Conservation (phyloP, 352 stramenopile species). For the Phytopythium ostracodes region DNA sequence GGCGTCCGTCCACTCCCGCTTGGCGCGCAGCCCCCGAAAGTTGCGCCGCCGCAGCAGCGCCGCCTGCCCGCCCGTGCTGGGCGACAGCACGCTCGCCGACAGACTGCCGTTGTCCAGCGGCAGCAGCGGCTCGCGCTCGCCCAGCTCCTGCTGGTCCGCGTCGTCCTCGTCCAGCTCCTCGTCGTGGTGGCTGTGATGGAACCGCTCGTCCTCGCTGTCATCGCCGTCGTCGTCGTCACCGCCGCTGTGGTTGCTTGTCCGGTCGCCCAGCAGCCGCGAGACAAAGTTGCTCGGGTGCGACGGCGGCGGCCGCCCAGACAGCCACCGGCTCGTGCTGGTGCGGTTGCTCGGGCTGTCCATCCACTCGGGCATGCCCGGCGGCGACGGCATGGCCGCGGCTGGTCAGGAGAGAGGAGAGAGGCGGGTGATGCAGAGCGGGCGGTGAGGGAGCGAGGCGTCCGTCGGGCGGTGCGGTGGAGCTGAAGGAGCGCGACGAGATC, state of each 20-base stretch:
- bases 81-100: slow-evolving; percentile 42
- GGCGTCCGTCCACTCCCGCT: slow-evolving; percentile 54
- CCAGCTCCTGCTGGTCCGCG: slow-evolving; percentile 9
- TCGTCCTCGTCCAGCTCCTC: slow-evolving; percentile 18
- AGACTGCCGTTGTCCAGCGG: slow-evolving; percentile 19
- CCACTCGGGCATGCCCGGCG: slow-evolving; percentile 7
- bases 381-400: slow-evolving; percentile 12
- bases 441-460: not conserved
- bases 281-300: slow-evolving; percentile 6
- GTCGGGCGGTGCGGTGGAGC: too few species aligned
- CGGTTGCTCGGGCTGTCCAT: slow-evolving; percentile 9
- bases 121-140: slow-evolving; percentile 47
- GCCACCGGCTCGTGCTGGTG: slow-evolving; percentile 10
- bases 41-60: slow-evolving; percentile 30
- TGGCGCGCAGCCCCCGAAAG: slow-evolving; percentile 36
- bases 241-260: not conserved
- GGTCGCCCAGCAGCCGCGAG: not conserved
- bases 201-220: slow-evolving; percentile 17
- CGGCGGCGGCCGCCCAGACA: slow-evolving; percentile 6
- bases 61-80: slow-evolving; percentile 39
- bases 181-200: slow-evolving; percentile 7
- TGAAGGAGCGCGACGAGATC: slow-evolving; percentile 1
- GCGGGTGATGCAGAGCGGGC: too few species aligned
- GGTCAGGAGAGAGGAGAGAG: not conserved
- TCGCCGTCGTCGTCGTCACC: slow-evolving; percentile 14